These are phyloP conservation scores for Camellia sinensis DNA, from an alignment of 148 eudicot genomes.

Conservation along the genomic window DNA sequence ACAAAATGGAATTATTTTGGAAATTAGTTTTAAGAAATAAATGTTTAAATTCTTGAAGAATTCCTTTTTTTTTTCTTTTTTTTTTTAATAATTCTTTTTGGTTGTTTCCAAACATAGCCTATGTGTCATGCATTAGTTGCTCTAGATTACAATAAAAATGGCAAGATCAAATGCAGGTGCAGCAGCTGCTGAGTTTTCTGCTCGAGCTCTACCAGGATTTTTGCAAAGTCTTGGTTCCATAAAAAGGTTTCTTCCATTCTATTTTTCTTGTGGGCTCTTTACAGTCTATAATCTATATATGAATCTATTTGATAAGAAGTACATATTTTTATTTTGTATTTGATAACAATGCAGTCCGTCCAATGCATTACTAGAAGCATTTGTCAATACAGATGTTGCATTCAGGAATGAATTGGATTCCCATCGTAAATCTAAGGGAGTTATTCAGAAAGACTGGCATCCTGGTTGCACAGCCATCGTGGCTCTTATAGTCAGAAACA, in stretches of 20 bases:
- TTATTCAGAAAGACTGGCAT: conserved; percentile 71
- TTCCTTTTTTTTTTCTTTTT: neutral
- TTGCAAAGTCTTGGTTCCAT: conserved; percentile 41
- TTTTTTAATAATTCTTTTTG: neutral
- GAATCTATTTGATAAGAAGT: neutral
- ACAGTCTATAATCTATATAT: too few species aligned
- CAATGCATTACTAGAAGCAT: conserved; percentile 66
- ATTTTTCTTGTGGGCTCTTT: neutral
- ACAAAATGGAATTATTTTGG: neutral
- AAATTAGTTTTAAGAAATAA: neutral
- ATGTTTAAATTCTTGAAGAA: neutral
- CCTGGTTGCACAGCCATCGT: conserved; percentile 96
- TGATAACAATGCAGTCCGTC: conserved; percentile 47
- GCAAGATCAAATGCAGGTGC: conserved; percentile 57
- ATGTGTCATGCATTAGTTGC: neutral
- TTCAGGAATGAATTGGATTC: conserved; percentile 60
- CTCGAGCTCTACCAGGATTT: conserved; percentile 72
- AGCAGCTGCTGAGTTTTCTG: conserved; percentile 95
- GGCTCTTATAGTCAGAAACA: conserved; percentile 62
- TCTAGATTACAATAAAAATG: neutral
- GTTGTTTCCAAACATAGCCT: conserved; percentile 1
- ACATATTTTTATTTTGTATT: neutral
- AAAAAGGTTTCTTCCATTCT: conserved; percentile 40
- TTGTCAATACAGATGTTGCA: conserved; percentile 66
- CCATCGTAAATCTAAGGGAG: conserved; percentile 53